Base-by-base conservation (phyloP, 805 yeast species). In the Candida krabiensis region DNA sequence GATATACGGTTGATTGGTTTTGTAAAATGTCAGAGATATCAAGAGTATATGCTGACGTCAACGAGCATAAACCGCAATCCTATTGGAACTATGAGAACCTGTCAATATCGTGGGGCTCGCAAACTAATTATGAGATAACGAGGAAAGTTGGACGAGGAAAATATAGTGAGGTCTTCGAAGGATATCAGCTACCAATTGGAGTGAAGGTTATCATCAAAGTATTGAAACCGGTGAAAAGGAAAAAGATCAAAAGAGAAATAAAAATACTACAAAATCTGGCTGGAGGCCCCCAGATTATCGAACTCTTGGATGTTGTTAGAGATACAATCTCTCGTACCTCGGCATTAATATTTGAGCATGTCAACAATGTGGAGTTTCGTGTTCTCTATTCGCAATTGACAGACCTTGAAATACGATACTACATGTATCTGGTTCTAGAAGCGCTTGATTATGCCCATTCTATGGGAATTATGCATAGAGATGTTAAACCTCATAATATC, bases 381-480 rank as follows among this genome's bases (percentile, higher is more conserved):
- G 71, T 79, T 5, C 70, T 90, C 41, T 90, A 89, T 63, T 84
- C 96, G 19, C 81, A 80, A 49, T 80, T 90, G 53, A 73, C 85
- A 13, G 83, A 80, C 49, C 54, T 67, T 34, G 96, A 90, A 56
- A 79, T 89, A 46, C 83, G 88, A 50, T 87, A 72, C 67, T 89
- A 90, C 61, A 84, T 89, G 74, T 79, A 77, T 45, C 87, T 87
- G 62, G 69, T 89, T 38, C 71, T 90, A 46, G 80, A 76, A 52
- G 96, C 96, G 9, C 70, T 90, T 50, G 96, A 90, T 58, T 90
- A 77, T 60, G 81, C 90, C 27, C 97, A 90, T 64, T 86, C 96
- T 9, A 85, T 85, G 88, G 97, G 97, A 16, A 87, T 90, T 44
- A 89, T 90, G 80, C 97, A 90, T 58, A 73, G 97, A 59, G 97